Conservation (phyloP, 2,329 filamentous ascomycete genomes). For the Botrytis deweyae region DNA sequence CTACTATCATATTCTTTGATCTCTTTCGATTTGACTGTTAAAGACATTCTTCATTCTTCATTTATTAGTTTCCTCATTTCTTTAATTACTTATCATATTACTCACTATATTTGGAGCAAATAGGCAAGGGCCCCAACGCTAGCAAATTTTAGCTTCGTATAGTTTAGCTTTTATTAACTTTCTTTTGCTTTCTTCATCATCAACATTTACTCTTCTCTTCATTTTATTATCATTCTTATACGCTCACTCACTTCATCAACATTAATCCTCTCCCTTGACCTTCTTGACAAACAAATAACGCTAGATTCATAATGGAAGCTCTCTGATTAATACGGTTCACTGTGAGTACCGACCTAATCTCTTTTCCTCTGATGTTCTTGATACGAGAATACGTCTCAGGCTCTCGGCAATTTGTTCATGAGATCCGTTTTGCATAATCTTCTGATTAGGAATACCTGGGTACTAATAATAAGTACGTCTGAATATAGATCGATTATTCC, state of each 20-base stretch:
- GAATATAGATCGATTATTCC: conserved; percentile 6
- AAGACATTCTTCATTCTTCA: not conserved
- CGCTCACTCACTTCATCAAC: not conserved
- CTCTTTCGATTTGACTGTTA: not conserved
- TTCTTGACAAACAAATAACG: not conserved
- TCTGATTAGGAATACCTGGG: not conserved
- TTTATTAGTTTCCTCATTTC: not conserved
- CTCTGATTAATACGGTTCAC: not conserved
- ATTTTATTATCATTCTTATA: not conserved
- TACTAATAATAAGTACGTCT: not conserved
- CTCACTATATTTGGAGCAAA: not conserved
- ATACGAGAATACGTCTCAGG: not conserved
- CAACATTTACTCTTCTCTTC: not conserved
- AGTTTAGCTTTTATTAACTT: not conserved
- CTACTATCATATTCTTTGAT: not conserved
- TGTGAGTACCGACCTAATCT: not conserved
- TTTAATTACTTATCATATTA: not conserved
- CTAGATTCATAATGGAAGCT: not conserved
- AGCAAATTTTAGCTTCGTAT: conserved; percentile 13
- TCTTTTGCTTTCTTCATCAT: not conserved
- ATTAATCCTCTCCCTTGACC: not conserved
- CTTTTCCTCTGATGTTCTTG: not conserved
- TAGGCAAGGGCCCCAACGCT: conserved; percentile 1
- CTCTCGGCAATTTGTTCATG: not conserved
- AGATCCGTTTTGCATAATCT: conserved; percentile 9